phyloP scores from a whole-genome alignment of 192 early-diverging fungal genomes.

The Pilobolus umbonatus region DNA sequence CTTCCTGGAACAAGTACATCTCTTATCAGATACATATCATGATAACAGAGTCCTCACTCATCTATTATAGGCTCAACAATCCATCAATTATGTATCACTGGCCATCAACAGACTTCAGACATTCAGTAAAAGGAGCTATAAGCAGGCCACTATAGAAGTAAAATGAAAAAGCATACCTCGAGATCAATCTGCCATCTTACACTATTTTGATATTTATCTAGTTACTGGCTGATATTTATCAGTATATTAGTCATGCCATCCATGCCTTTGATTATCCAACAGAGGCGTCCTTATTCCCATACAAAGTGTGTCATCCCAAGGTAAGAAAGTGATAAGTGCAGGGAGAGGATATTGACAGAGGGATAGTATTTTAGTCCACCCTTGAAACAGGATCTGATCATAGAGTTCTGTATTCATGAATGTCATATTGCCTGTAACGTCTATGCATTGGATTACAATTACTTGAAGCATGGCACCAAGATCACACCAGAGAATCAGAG shows the following conservation, averaged over 20 bases:
- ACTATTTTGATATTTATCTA: background rate
- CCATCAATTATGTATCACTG: slow-evolving; percentile 24
- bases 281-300: slow-evolving; percentile 29
- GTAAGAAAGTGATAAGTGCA: background rate
- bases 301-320: slow-evolving; percentile 33
- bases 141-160: slow-evolving; percentile 18
- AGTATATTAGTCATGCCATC: slow-evolving; percentile 22
- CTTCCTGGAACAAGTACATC: slow-evolving; percentile 26
- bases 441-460: slow-evolving; percentile 18
- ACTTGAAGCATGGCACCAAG: slow-evolving; percentile 7
- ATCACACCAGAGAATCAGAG: slow-evolving; percentile 15
- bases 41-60: background rate
- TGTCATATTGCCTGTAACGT: slow-evolving; percentile 28
- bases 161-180: background rate
- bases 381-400: slow-evolving; percentile 28
- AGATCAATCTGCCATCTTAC: background rate
- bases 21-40: background rate
- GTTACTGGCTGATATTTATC: slow-evolving; percentile 23
- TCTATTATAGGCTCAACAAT: slow-evolving; percentile 20
- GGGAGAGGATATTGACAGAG: background rate
- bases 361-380: slow-evolving; percentile 27
- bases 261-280: slow-evolving; percentile 26
- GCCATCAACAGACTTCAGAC: slow-evolving; percentile 15
- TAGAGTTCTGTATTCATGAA: slow-evolving; percentile 29
- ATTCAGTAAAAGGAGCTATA: slow-evolving; percentile 1